Evolutionary conservation across 2,329 filamentous ascomycete species (phyloP), one percentile per base, ranked within the genome.

Genomic region (Tolypocladium tropicale): DNA sequence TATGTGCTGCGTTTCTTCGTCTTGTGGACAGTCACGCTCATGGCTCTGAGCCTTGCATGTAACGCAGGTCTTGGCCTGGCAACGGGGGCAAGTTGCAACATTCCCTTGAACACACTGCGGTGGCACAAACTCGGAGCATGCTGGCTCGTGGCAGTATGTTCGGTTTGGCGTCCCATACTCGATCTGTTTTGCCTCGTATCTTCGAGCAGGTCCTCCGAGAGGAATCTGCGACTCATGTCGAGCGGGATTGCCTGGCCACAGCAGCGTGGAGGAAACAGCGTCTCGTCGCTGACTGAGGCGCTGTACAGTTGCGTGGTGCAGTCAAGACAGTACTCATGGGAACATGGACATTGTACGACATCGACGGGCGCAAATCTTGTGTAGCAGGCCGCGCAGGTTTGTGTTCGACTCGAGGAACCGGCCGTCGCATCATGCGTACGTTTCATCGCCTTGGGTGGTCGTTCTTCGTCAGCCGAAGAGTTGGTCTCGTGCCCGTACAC

Each of bases 181-280:
- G 0, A 76, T 10, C 39, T 74, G 71, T 60, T 80, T 84, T 0
- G 64, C 65, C 34, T 36, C 12, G 6, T 36, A 36, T 16, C 34
- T 36, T 36, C 34, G 12, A 36, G 12, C 34, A 36, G 50, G 0
- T 72, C 55, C 0, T 61, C 11, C 0, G 67, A 57, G 0, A 84
- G 63, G 55, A 77, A 70, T 1, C 61, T 51, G 0, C 62, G 63
- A 14, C 69, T 69, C 0, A 53, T 34, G 0, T 65, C 63, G 2
- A 77, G 43, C 0, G 72, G 63, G 2, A 84, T 76, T 0, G 63
- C 58, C 36, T 74, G 58, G 0, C 63, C 54, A 59, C 80, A 83
- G 63, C 81, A 85, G 6, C 72, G 67, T 0, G 80, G 78, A 0
- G 81, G 82, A 53, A 81, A 85, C 0, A 79, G 60, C 0, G 71